A percentile compares a stretch with the other conserved stretches of the same genome.
Evolutionary conservation across 495 filamentous ascomycete species (phyloP).

Genomic region (Bathelium albidoporum): DNA sequence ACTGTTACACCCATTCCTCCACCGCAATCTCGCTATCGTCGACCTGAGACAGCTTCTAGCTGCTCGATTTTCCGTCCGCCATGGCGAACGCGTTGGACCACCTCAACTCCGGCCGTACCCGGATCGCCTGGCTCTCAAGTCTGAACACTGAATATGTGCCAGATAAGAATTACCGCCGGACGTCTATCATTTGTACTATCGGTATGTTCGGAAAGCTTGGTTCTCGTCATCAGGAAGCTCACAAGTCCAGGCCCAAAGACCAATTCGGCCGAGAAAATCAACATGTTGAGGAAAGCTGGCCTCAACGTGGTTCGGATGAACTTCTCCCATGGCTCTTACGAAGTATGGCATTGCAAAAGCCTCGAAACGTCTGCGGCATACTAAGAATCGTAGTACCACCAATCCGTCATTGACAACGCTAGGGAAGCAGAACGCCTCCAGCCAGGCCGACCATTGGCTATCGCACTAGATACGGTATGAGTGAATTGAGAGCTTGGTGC

Average conservation of each 20-base stretch:
- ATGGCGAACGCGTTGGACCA: slow-evolving; percentile 71
- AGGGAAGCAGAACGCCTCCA: slow-evolving; percentile 67
- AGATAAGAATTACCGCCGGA: slow-evolving; percentile 78
- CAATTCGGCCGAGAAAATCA: slow-evolving; percentile 93
- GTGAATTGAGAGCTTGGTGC: not conserved
- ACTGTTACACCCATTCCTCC: too few relatives aligned
- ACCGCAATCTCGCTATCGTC: too few relatives aligned
- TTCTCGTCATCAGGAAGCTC: too few relatives aligned
- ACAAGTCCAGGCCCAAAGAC: slow-evolving; percentile 98
- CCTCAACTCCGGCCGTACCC: slow-evolving; percentile 62
- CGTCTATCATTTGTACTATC: slow-evolving; percentile 98
- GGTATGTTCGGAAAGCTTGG: slow-evolving; percentile 40
- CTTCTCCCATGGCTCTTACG: slow-evolving; percentile 95
- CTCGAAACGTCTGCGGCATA: not conserved
- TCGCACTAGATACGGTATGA: slow-evolving; percentile 83
- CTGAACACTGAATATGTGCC: slow-evolving; percentile 71
- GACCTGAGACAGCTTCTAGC: too few relatives aligned
- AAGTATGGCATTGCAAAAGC: slow-evolving; percentile 42
- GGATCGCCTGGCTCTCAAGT: slow-evolving; percentile 85
- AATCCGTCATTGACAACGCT: slow-evolving; percentile 92
- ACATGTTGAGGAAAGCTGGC: slow-evolving; percentile 75
- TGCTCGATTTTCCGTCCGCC: slow-evolving; percentile 10
- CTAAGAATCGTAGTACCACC: slow-evolving; percentile 53
- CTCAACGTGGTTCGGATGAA: slow-evolving; percentile 99
- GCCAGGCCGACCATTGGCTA: slow-evolving; percentile 79